Base-by-base conservation (phyloP, 1,139 yeast genomes). In the Geotrichum phurueaensis region DNA sequence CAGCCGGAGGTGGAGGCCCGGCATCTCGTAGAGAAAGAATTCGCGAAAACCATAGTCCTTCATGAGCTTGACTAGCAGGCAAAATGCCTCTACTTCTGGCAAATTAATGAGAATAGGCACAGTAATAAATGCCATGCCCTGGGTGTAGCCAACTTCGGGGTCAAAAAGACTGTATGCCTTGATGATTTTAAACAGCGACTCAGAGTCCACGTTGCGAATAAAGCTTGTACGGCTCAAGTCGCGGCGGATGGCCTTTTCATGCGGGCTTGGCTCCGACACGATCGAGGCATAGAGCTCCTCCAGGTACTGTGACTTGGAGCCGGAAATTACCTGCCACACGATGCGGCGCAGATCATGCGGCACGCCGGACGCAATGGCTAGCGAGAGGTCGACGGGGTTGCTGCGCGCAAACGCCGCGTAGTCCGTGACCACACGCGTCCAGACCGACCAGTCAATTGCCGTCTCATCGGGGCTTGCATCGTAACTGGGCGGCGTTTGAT, bases 101-200 rank as follows among this genome's bases (percentile, higher is more conserved):
- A 90, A 82, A 68, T 89, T 89, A 77, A 92, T 80, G 58, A 91
- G 78, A 59, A 94, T 75, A 0, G 98, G 98, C 9, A 90, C 91
- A 0, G 90, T 83, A 53, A 94, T 83, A 69, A 94, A 92, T 1
- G 95, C 96, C 97, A 94, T 90, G 6, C 99, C 98, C 73, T 94
- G 98, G 0, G 97, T 94, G 71, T 94, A 94, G 0, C 99, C 99
- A 49, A 94, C 97, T 61, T 91, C 97, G 0, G 89, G 86, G 70
- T 94, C 98, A 72, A 84, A 87, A 58, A 90, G 76, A 23, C 95
- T 85, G 74, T 92, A 94, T 0, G 92, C 92, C 70, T 88, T 89
- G 65, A 94, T 83, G 43, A 94, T 86, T 63, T 85, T 84, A 71
- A 79, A 88, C 50, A 94, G 75, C 54, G 89, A 85, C 43, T 84